Evolutionary conservation across 83 land plant genomes (phyloP).

Genomic region (Picea abies): DNA sequence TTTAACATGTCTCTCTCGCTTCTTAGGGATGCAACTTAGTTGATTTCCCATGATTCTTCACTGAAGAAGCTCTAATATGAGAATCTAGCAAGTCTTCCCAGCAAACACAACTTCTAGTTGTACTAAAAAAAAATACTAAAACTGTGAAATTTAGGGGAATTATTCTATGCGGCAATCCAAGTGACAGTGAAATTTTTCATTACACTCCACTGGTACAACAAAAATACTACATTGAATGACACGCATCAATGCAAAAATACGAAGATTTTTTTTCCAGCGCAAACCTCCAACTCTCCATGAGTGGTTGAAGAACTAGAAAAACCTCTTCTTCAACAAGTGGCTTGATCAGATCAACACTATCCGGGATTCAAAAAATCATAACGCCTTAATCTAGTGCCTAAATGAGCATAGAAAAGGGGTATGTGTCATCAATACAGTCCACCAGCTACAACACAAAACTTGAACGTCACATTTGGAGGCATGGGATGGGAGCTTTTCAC

Average conservation of each 20-base stretch:
- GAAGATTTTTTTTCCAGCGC: neutral
- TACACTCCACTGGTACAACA: neutral
- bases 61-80: neutral
- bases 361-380: too few relatives aligned
- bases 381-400: too few relatives aligned
- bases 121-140: neutral
- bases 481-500: neutral
- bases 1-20: too few relatives aligned
- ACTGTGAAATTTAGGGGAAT: neutral
- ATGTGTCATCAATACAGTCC: neutral
- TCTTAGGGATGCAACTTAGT: conserved; percentile 2
- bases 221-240: neutral
- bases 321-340: too few relatives aligned
- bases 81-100: neutral
- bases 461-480: neutral
- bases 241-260: neutral
- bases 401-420: neutral
- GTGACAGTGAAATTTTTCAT: neutral
- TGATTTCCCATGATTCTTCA: conserved; percentile 17
- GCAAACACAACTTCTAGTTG: neutral
- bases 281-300: neutral
- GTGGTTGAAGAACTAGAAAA: neutral
- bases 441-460: neutral
- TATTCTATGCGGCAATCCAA: neutral
- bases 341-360: too few relatives aligned